Percentiles rank a stretch among this genome's conserved stretches.
Evolutionary conservation across 345 rosid genomes (phyloP).

Genomic region (Streptanthus diversifolius): DNA sequence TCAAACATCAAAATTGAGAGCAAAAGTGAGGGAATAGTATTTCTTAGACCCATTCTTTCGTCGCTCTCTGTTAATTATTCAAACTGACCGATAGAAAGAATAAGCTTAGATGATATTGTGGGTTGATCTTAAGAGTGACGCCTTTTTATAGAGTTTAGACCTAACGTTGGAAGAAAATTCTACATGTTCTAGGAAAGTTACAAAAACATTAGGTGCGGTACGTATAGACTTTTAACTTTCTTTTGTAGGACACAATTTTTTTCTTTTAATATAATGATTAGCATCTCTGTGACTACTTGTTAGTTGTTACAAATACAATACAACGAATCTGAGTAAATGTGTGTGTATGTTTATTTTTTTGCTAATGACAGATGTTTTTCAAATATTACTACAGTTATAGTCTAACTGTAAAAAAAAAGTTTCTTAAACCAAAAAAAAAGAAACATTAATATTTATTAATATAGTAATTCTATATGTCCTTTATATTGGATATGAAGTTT

Average conservation of each 20-base stretch:
- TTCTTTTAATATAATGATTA: not conserved
- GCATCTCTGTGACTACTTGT: not conserved
- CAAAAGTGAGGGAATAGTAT: not conserved
- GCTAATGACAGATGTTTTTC: too few relatives aligned
- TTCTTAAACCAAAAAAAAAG: too few relatives aligned
- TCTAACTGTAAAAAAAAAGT: too few relatives aligned
- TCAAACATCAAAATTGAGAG: constrained; percentile 6
- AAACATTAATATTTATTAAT: too few relatives aligned
- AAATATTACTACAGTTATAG: too few relatives aligned
- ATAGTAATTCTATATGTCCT: too few relatives aligned
- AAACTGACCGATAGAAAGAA: not conserved
- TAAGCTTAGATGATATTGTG: constrained; percentile 10
- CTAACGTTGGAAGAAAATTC: constrained; percentile 3
- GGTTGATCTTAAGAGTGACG: not conserved
- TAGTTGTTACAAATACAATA: not conserved
- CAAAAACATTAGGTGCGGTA: not conserved
- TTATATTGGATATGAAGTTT: too few relatives aligned
- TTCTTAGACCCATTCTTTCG: constrained; percentile 21
- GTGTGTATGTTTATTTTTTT: not conserved
- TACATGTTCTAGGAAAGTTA: not conserved
- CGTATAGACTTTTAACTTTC: constrained; percentile 6
- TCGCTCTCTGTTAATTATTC: not conserved
- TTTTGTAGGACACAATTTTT: not conserved
- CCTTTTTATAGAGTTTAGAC: constrained; percentile 20
- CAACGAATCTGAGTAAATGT: not conserved